phyloP scores from a whole-genome alignment of 2,329 filamentous ascomycete genomes.

The Dothiorella sarmentorum region DNA sequence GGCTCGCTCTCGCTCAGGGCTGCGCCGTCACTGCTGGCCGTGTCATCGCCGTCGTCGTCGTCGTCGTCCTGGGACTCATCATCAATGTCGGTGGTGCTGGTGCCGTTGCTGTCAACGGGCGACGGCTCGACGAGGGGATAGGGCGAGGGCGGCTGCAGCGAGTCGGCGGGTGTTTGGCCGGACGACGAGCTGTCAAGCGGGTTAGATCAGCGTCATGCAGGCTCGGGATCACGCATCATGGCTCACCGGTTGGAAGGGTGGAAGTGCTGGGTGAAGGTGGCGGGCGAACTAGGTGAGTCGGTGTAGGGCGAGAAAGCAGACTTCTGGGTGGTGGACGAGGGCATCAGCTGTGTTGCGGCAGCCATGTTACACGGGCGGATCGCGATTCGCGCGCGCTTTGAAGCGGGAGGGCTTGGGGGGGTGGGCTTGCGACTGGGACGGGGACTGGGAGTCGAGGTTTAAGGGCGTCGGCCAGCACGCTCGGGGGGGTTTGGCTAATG shows the following conservation, averaged over 20 bases:
- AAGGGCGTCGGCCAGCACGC: background rate
- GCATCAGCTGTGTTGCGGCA: constrained; percentile 44
- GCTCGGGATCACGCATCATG: constrained; percentile 44
- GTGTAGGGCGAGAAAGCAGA: constrained; percentile 51
- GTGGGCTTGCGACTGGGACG: background rate
- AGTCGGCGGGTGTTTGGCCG: constrained; percentile 34
- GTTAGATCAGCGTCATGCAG: constrained; percentile 23
- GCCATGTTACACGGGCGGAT: constrained; percentile 29
- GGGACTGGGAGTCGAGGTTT: constrained; percentile 3
- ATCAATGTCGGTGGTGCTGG: constrained; percentile 75
- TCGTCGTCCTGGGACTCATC: constrained; percentile 66
- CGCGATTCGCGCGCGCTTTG: constrained; percentile 1
- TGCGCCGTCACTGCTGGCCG: constrained; percentile 26
- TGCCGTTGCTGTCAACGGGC: constrained; percentile 81
- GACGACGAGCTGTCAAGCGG: constrained; percentile 5
- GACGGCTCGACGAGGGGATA: constrained; percentile 73
- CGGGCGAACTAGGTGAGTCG: constrained; percentile 50
- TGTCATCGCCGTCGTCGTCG: constrained; percentile 35
- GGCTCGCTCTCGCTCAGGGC: constrained; percentile 32
- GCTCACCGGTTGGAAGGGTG: constrained; percentile 41
- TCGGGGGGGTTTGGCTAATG: background rate
- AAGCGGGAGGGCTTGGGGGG: background rate
- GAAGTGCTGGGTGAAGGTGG: constrained; percentile 40
- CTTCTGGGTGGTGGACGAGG: constrained; percentile 35
- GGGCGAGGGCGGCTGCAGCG: constrained; percentile 47